Conservation (phyloP, 2,329 filamentous ascomycete genomes). For the Pyricularia sp. region DNA sequence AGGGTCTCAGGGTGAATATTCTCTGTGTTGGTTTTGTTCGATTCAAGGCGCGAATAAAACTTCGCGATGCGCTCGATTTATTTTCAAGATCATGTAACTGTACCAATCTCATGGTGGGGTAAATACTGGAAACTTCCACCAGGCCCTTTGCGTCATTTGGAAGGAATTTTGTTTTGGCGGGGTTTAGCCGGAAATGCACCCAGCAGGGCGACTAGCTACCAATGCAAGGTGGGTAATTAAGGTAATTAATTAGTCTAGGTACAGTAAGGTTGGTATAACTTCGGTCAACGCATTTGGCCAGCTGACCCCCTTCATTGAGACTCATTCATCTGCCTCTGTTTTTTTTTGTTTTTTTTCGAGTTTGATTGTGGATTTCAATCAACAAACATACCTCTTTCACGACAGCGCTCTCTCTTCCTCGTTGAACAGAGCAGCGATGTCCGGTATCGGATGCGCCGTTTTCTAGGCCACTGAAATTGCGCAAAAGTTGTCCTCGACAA, state of each 20-base stretch:
- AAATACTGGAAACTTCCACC: neutral
- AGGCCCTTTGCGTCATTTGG: neutral
- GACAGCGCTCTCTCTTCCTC: neutral
- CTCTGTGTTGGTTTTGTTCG: neutral
- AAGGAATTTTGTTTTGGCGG: neutral
- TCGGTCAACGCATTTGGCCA: no score
- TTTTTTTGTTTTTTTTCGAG: neutral
- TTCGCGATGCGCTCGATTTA: neutral
- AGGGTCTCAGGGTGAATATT: neutral
- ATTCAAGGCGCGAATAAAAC: neutral
- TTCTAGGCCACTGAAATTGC: neutral
- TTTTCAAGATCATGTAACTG: neutral
- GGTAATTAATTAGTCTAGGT: no score
- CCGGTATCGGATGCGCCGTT: neutral
- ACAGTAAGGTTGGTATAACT: no score
- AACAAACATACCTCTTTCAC: neutral
- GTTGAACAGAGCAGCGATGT: neutral
- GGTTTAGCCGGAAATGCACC: neutral
- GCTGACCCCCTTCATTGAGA: neutral
- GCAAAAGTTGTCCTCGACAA: no score
- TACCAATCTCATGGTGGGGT: neutral
- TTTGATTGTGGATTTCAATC: neutral
- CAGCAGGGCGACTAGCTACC: neutral
- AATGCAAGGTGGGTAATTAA: no score
- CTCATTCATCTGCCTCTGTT: no score